Evolutionary conservation across 1,284 basidiomycete genomes (phyloP), one percentile per base, ranked within the genome.

Genomic region (Boletus albobrunnescens): DNA sequence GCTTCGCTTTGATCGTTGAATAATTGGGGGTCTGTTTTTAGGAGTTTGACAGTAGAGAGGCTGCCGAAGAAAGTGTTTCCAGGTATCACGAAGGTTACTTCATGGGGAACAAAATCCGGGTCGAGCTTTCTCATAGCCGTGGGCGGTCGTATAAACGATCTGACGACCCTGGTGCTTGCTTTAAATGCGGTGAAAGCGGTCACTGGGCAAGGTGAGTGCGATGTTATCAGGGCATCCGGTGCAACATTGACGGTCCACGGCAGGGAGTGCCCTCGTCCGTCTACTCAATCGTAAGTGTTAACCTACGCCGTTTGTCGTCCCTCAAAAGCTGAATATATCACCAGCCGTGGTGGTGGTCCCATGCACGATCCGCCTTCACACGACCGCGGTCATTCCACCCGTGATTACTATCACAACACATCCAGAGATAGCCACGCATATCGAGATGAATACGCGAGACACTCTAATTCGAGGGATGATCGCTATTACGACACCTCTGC

Each of bases 41-140:
- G 87, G 88, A 91, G 79, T 91, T 91, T 57, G 87, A 89, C 31
- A 82, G 49, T 36, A 77, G 78, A 36, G 82, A 87, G 59, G 84
- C 89, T 35, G 88, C 89, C 5, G 85, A 90, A 62, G 84, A 88
- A 65, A 88, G 87, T 52, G 87, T 91, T 9, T 77, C 82, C 9
- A 90, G 90, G 59, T 91, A 91, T 58, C 77, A 91, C 56, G 87
- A 91, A 71, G 88, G 88, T 2, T 83, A 75, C 52, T 91, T 91
- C 63, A 88, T 91, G 86, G 88, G 89, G 35, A 90, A 88, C 65
- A 88, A 88, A 71, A 90, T 91, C 49, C 81, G 84, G 14, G 89
- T 91, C 12, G 89, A 91, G 63, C 67, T 85, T 14, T 91, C 89
- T 36, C 85, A 84, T 65, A 87, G 87, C 16, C 87, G 88, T 46